These are phyloP conservation scores for Chrysanthemum seticuspe DNA, from an alignment of 129 eudicot genomes.

Conservation along the genomic window DNA sequence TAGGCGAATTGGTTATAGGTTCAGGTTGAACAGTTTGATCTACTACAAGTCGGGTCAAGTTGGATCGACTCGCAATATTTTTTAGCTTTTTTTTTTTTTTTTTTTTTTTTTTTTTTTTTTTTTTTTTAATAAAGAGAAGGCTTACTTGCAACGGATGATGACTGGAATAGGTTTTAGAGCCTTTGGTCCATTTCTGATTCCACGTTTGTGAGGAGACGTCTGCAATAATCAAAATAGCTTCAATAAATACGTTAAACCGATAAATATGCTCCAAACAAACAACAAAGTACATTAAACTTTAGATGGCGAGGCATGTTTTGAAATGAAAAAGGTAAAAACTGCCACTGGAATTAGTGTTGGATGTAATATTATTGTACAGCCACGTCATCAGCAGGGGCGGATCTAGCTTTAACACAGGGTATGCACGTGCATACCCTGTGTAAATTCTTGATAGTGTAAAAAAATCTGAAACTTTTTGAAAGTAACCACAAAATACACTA, in stretches of 20 bases:
- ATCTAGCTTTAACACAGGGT: too few relatives aligned
- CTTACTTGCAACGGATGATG: conserved; percentile 83
- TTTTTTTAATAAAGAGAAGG: conserved; percentile 7
- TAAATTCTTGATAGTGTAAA: too few relatives aligned
- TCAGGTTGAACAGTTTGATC: background rate
- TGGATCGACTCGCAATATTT: background rate
- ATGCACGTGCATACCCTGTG: too few relatives aligned
- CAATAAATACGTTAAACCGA: background rate
- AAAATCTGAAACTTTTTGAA: too few relatives aligned
- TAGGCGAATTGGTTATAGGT: background rate
- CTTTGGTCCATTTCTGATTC: conserved; percentile 83
- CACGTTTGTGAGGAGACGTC: conserved; percentile 69
- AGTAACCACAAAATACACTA: too few relatives aligned
- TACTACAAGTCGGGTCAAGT: background rate
- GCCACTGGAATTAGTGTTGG: too few relatives aligned
- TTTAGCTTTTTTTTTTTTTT: too few relatives aligned
- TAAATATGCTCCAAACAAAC: background rate
- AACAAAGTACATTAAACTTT: background rate
- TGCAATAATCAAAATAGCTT: conserved; percentile 35
- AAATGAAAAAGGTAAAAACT: too few relatives aligned
- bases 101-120: too few relatives aligned
- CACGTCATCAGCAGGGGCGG: too few relatives aligned
- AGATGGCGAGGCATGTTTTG: too few relatives aligned
- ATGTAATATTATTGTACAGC: too few relatives aligned
- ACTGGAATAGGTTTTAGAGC: conserved; percentile 81